Evolutionary conservation across 2,329 filamentous ascomycete genomes (phyloP), one percentile per base, ranked within the genome.

Genomic region (Fusarium pilosicola): DNA sequence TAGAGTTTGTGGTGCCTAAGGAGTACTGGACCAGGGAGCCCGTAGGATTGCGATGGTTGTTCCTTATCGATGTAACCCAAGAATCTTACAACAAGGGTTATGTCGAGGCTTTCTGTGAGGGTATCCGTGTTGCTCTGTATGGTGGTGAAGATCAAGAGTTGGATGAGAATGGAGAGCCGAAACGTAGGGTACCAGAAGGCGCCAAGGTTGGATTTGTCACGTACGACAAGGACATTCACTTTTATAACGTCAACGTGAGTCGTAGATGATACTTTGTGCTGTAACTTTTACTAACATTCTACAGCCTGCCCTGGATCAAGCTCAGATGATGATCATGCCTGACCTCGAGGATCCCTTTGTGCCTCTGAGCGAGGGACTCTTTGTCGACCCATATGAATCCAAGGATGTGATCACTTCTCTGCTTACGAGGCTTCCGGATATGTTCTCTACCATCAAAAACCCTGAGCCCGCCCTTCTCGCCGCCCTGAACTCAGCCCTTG

Each of bases 251-350:
- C 77, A 94, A 92, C 79, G 91, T 94, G 85, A 85, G 92, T 88
- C 39, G 58, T 15, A 22, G 20, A 15, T 32, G 24, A 44, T 26
- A 2, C 34, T 48, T 48, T 26, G 3, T 22, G 39, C 13, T 45
- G 24, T 7, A 20, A 22, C 11, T 38, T 30, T 68, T 70, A 49
- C 76, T 74, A 65, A 81, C 55, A 24, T n/a, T 15, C 24, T 12
- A 56, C 67, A 94, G 91, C 84, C 94, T 42, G 88, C 88, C 45
- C 86, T 98, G 46, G 92, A 96, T 62, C 91, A 95, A 83, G 94
- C 96, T 15, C 96, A 99, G 80, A 98, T 99, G 94, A 90, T 99
- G 86, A 95, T 99, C 57, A 97, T 99, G 94, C 94, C 96, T 7
- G 96, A 99, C 80, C 89, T 99, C 55, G 95, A 98, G 78, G 96